phyloP scores from a whole-genome alignment of 495 filamentous ascomycete species.

The Daldinia bambusicola region DNA sequence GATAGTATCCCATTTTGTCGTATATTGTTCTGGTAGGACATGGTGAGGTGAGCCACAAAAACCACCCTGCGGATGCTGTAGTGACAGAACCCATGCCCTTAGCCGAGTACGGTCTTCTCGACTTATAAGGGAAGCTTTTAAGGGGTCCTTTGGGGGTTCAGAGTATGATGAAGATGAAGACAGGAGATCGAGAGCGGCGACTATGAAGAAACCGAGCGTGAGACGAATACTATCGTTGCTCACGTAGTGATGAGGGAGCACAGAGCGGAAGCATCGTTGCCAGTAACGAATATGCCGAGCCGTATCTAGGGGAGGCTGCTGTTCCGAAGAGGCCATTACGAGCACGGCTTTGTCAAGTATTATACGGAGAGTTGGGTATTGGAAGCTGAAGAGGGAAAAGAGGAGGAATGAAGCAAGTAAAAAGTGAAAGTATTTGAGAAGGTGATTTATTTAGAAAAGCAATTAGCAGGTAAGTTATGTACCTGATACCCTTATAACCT shows the following conservation, averaged over 20 bases:
- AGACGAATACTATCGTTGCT: constrained; percentile 90
- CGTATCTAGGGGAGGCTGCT: constrained; percentile 67
- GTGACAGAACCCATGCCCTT: constrained; percentile 68
- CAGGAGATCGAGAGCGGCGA: constrained; percentile 59
- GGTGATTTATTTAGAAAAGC: neutral
- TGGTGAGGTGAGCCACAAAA: constrained; percentile 80
- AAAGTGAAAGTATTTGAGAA: neutral
- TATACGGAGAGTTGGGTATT: neutral
- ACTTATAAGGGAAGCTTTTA: constrained; percentile 47
- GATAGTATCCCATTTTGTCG: constrained; percentile 49
- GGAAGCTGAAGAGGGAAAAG: neutral
- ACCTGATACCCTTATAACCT: neutral
- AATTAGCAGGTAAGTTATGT: neutral
- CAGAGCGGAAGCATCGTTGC: constrained; percentile 84
- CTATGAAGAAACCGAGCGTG: constrained; percentile 85
- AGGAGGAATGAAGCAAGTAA: neutral
- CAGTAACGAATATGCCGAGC: constrained; percentile 89
- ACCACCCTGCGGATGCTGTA: constrained; percentile 80
- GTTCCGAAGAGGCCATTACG: constrained; percentile 46
- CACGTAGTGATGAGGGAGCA: constrained; percentile 83
- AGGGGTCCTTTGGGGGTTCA: constrained; percentile 31
- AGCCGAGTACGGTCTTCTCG: constrained; percentile 48
- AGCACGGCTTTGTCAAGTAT: neutral
- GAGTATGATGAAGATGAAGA: constrained; percentile 44
- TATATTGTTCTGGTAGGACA: constrained; percentile 49